These are phyloP conservation scores for Dryas integrifolia DNA, from an alignment of 331 rosid species.

Conservation along the genomic window DNA sequence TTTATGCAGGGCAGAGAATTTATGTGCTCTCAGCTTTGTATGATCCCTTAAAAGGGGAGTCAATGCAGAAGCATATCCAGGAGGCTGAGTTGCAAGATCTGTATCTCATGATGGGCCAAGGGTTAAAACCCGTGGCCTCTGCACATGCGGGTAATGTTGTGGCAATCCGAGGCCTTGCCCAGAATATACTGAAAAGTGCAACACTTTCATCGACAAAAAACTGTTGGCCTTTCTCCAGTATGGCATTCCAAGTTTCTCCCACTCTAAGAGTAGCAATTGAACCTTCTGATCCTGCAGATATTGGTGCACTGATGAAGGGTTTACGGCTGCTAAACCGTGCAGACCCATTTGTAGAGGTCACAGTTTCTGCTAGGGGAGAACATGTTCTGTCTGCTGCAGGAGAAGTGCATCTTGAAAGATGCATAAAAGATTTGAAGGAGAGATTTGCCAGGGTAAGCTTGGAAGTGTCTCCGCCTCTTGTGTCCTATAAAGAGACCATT, in stretches of 20 bases:
- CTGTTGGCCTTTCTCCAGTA: slow-evolving; percentile 88
- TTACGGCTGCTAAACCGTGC: slow-evolving; percentile 75
- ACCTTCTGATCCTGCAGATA: slow-evolving; percentile 76
- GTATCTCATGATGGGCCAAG: slow-evolving; percentile 91
- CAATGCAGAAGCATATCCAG: slow-evolving; percentile 70
- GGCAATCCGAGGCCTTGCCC: slow-evolving; percentile 79
- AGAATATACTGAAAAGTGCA: slow-evolving; percentile 76
- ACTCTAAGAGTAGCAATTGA: slow-evolving; percentile 81
- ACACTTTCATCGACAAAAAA: slow-evolving; percentile 72
- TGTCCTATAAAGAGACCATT: slow-evolving; percentile 73
- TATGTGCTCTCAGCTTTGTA: slow-evolving; percentile 78
- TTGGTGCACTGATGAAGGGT: slow-evolving; percentile 63
- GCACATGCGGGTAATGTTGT: slow-evolving; percentile 73
- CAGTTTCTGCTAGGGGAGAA: slow-evolving; percentile 76
- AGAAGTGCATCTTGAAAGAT: slow-evolving; percentile 83
- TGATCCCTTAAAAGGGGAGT: slow-evolving; percentile 69
- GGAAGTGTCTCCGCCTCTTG: slow-evolving; percentile 79
- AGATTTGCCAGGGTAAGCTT: slow-evolving; percentile 76
- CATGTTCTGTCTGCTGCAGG: slow-evolving; percentile 82
- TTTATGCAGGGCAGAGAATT: slow-evolving; percentile 57
- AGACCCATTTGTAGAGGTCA: slow-evolving; percentile 82
- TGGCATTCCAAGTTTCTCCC: slow-evolving; percentile 75
- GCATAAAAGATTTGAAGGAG: slow-evolving; percentile 77
- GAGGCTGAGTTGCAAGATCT: slow-evolving; percentile 63
- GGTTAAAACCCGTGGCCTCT: slow-evolving; percentile 57